These are phyloP conservation scores for Rhodotorula babjevae DNA, from an alignment of 768 basidiomycete genomes.

Conservation along the genomic window DNA sequence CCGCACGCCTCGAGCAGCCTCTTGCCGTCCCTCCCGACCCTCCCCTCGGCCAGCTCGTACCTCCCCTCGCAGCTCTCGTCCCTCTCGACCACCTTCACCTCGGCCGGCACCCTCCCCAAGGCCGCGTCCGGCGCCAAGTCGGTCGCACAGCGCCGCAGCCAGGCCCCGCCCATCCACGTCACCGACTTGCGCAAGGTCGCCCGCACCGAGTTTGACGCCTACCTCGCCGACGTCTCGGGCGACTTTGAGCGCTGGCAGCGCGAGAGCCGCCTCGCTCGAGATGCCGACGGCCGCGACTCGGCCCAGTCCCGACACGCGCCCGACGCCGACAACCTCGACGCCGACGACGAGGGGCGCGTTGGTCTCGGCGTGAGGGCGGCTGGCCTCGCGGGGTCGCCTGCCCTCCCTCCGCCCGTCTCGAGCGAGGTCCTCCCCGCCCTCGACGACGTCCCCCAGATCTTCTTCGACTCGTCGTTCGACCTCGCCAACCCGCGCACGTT, in stretches of 20 bases:
- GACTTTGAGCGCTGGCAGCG: conserved; percentile 69
- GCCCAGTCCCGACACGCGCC: not conserved
- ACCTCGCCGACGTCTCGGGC: conserved; percentile 63
- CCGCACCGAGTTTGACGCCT: conserved; percentile 77
- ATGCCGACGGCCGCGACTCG: not conserved
- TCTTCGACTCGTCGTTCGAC: conserved; percentile 73
- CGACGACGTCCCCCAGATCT: conserved; percentile 69
- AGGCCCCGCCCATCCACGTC: conserved; percentile 46
- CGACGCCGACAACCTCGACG: not conserved
- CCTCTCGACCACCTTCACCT: conserved; percentile 55
- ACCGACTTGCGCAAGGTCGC: conserved; percentile 72
- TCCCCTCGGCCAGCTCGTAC: conserved; percentile 46
- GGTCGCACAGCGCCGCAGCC: conserved; percentile 46
- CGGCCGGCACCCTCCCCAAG: conserved; percentile 51
- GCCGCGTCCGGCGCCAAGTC: conserved; percentile 43
- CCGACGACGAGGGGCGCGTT: not conserved
- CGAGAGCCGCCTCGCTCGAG: conserved; percentile 15
- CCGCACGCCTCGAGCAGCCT: conserved; percentile 76
- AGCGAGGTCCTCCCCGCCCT: conserved; percentile 61
- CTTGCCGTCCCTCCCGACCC: conserved; percentile 68
- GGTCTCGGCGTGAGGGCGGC: conserved; percentile 23
- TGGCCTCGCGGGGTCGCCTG: not conserved
- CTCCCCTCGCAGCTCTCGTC: conserved; percentile 31
- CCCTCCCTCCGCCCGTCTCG: not conserved
- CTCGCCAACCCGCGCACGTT: conserved; percentile 75